Evolutionary conservation across 768 basidiomycete genomes (phyloP), one percentile per base, ranked within the genome.

Genomic region (Mycena latifolia): DNA sequence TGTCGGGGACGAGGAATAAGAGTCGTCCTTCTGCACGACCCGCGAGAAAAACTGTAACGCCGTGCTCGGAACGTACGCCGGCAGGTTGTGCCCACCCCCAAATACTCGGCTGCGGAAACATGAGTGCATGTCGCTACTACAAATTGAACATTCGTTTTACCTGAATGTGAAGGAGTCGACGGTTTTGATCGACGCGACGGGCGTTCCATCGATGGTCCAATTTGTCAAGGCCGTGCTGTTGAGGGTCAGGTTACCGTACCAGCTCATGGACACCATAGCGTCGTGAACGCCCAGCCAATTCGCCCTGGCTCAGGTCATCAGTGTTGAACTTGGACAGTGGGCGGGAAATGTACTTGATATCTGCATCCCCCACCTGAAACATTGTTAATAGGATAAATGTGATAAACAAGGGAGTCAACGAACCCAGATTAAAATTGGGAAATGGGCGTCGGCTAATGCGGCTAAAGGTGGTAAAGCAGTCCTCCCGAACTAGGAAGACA

Each of bases 151-250:
- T 37, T 55, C 14, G 39, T 18, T 29, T 2, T 51, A 85, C 83
- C 82, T 84, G 66, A 85, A 85, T 1, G 78, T 74, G 69, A 85
- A 85, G 55, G 81, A 80, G 69, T 82, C 83, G 46, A 85, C 82
- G 33, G 82, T 83, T 55, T 83, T 80, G 5, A 83, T 71, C 0
- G 80, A 74, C 5, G 81, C 84, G 8, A 85, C 76, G 0, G 81
- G 61, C 8, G 61, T 71, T 4, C 78, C 82, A 27, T 74, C 53
- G 39, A 85, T 75, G 0, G 85, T 84, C 52, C 65, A 60, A 28
- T 70, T 72, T 28, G 57, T 69, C 20, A 70, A n/a, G 31, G 80
- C 79, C 4, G 81, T 83, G 31, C 68, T 72, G 58, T 79, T 79
- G 24, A 84, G 70, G 0, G 76, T 77, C 41, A 77, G 64, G 48